Conservation (phyloP, 768 basidiomycete genomes). For the Bullera alba region DNA sequence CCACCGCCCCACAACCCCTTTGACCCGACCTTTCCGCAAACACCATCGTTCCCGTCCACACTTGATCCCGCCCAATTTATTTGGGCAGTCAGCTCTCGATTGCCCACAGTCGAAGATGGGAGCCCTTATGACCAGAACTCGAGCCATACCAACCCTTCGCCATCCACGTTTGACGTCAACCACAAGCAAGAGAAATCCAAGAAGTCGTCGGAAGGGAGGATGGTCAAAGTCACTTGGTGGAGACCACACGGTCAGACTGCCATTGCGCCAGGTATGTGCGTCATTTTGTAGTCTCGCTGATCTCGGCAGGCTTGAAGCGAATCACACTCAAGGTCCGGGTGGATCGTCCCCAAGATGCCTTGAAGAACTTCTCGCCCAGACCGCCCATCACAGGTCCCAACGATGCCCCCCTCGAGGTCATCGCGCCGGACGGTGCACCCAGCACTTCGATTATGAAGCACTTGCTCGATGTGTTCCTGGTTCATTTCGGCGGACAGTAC, state of each 20-base stretch:
- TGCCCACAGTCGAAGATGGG: slow-evolving; percentile 19
- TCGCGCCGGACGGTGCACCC: slow-evolving; percentile 18
- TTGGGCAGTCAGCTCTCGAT: slow-evolving; percentile 13
- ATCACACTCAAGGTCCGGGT: slow-evolving; percentile 27
- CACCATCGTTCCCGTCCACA: neutral
- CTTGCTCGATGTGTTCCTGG: slow-evolving; percentile 24
- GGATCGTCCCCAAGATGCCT: slow-evolving; percentile 7
- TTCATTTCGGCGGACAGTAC: slow-evolving; percentile 25
- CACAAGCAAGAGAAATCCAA: neutral
- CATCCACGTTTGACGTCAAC: neutral
- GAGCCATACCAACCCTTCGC: neutral
- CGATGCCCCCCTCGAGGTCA: slow-evolving; percentile 3
- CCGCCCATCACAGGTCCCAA: neutral
- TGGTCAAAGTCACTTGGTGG: slow-evolving; percentile 30
- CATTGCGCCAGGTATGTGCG: slow-evolving; percentile 11
- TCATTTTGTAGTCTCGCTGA: neutral
- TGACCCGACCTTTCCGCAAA: neutral
- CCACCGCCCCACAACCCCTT: neutral
- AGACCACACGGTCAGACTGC: slow-evolving; percentile 30
- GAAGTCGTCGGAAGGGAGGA: slow-evolving; percentile 4
- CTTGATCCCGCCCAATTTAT: slow-evolving; percentile 15
- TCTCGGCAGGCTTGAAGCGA: slow-evolving; percentile 15
- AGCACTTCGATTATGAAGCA: slow-evolving; percentile 14
- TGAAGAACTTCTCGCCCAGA: slow-evolving; percentile 4
- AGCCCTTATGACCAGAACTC: slow-evolving; percentile 7